Evolutionary conservation across 169 alveolate genomes (phyloP), one percentile per base, ranked within the genome.

Genomic region (Sarcocystis neurona): DNA sequence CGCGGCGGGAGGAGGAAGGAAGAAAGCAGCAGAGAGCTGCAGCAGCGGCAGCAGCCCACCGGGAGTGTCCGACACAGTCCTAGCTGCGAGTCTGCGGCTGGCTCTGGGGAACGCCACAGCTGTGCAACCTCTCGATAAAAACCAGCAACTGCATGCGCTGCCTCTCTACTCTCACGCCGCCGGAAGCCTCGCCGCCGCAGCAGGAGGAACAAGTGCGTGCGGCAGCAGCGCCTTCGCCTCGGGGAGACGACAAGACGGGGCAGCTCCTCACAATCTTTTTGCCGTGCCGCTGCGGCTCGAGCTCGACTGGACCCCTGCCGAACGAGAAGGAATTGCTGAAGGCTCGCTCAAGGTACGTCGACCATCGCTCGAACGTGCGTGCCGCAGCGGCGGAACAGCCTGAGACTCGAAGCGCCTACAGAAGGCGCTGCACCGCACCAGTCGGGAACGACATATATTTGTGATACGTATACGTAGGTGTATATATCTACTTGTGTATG

Each of bases 261-360:
- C 18, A 41, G 34, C 78, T 10, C 53, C 63, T 3, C 46, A 63
- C 41, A 80, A 80, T 58, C 75, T 80, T n/a, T 41, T 80, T 23
- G 88, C 88, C 15, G 88, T 80, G 53, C 88, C 88, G 34, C 75
- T 80, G n/a, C 74, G 88, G 34, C 53, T 80, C 63, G 88, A 80
- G 44, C 75, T 66, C 43, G 88, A 80, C 88, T 80, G 63, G 39
- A 80, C 88, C 4, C 88, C 88, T 20, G 88, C 53, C 32, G 88
- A 80, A 43, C n/a, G 58, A 27, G 88, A 80, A 8, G 50, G 30
- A 39, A 80, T 80, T 20, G 75, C 39, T 5, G 41, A 43, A 10
- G 88, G 88, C 44, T 75, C 66, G 18, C 47, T 53, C 46, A 63
- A 80, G 88, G 88, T 80, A 58, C 12, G 88, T 8, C 0, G 60